Percentiles rank a stretch among this genome's conserved stretches.
phyloP scores from a whole-genome alignment of 768 basidiomycete genomes.

The Russula abietina region DNA sequence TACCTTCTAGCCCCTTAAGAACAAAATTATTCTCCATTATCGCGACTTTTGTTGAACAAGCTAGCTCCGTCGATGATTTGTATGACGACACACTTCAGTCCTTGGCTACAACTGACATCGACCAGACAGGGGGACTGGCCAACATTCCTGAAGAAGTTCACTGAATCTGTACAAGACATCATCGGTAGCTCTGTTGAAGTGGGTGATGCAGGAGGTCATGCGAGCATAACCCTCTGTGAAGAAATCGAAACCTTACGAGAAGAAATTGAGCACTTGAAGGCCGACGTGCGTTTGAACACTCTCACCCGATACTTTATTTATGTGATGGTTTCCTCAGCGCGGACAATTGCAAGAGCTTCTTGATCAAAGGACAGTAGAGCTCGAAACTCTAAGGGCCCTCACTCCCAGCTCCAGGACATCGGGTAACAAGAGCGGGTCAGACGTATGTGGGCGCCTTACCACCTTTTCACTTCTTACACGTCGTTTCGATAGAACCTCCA shows the following conservation, averaged over 20 bases:
- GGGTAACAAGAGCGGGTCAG: slow-evolving; percentile 46
- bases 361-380: slow-evolving; percentile 58
- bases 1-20: neutral
- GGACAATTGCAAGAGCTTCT: slow-evolving; percentile 48
- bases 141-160: slow-evolving; percentile 52
- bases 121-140: slow-evolving; percentile 64
- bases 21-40: neutral
- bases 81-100: neutral
- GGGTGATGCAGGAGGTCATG: slow-evolving; percentile 32
- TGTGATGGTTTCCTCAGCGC: slow-evolving; percentile 35
- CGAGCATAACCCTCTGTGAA: slow-evolving; percentile 43
- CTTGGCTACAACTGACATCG: slow-evolving; percentile 5
- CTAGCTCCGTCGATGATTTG: slow-evolving; percentile 12
- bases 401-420: slow-evolving; percentile 35
- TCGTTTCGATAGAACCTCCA: slow-evolving; percentile 47
- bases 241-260: slow-evolving; percentile 55
- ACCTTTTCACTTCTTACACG: neutral
- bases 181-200: slow-evolving; percentile 61
- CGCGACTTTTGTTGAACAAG: slow-evolving; percentile 15
- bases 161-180: slow-evolving; percentile 55
- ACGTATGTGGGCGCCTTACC: slow-evolving; percentile 38
- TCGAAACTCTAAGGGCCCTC: slow-evolving; percentile 51
- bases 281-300: slow-evolving; percentile 46
- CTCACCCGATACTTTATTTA: neutral
- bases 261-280: slow-evolving; percentile 57